phyloP scores from a whole-genome alignment of 352 stramenopile species.

The Globisporangium heterothallicum region DNA sequence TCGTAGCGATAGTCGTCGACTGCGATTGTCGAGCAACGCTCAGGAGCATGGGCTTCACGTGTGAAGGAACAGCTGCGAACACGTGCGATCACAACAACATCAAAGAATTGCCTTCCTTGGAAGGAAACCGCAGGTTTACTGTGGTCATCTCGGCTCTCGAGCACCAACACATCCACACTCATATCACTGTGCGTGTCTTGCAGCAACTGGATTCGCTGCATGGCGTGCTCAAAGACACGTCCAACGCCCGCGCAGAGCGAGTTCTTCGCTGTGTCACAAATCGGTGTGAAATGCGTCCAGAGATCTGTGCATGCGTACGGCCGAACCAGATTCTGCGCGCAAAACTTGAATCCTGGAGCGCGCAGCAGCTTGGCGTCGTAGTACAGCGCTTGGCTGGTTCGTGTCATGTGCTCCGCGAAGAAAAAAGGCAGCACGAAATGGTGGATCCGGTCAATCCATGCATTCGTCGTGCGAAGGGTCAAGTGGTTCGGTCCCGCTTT shows the following conservation, averaged over 20 bases:
- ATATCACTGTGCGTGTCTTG: neutral
- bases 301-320: slow-evolving; percentile 9
- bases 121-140: slow-evolving; percentile 4
- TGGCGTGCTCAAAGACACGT: slow-evolving; percentile 1
- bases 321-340: neutral
- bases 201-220: neutral
- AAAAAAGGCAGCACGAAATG: slow-evolving; percentile 20
- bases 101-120: slow-evolving; percentile 1
- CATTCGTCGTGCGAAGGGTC: slow-evolving; percentile 7
- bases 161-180: neutral
- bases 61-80: slow-evolving; percentile 4
- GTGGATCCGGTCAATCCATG: slow-evolving; percentile 15
- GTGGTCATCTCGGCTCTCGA: slow-evolving; percentile 2
- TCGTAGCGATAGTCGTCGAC: slow-evolving; percentile 13
- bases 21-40: slow-evolving; percentile 6
- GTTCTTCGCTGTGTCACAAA: neutral
- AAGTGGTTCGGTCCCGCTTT: neutral
- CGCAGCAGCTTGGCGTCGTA: slow-evolving; percentile 2
- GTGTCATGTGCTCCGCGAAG: slow-evolving; percentile 8
- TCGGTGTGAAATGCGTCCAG: slow-evolving; percentile 6
- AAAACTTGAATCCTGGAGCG: slow-evolving; percentile 1
- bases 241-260: neutral
- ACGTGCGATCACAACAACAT: slow-evolving; percentile 3
- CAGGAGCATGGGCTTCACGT: neutral
- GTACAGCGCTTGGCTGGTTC: slow-evolving; percentile 15